Evolutionary conservation across 192 early-diverging fungal genomes (phyloP).

Genomic region (Obelidium mucronatum): DNA sequence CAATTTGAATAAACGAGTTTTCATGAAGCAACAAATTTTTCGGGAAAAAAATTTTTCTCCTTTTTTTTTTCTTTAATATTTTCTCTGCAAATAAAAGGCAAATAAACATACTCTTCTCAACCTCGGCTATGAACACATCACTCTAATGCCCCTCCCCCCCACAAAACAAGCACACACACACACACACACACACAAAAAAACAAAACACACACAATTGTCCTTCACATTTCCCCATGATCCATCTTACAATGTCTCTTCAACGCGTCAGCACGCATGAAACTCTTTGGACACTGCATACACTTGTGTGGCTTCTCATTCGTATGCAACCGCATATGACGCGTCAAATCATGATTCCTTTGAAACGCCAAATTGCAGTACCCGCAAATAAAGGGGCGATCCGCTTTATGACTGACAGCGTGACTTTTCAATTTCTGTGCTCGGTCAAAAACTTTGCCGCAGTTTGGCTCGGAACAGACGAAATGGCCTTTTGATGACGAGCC

Average conservation of each 20-base stretch:
- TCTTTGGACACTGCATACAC: slow-evolving; percentile 30
- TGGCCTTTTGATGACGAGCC: no score
- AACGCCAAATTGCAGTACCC: slow-evolving; percentile 33
- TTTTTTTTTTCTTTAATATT: no score
- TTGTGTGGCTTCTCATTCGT: slow-evolving; percentile 45
- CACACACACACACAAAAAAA: not conserved
- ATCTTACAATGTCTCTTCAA: slow-evolving; percentile 31
- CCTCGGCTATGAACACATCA: no score
- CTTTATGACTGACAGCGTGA: slow-evolving; percentile 32
- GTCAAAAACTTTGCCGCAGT: slow-evolving; percentile 33
- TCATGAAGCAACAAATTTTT: no score
- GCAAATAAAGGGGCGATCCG: slow-evolving; percentile 33
- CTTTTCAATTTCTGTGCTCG: slow-evolving; percentile 32
- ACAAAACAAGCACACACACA: no score
- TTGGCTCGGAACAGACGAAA: slow-evolving; percentile 14
- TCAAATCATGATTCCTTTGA: slow-evolving; percentile 41
- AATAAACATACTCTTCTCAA: no score
- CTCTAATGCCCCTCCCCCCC: no score
- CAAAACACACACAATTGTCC: not conserved
- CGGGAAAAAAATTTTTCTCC: no score
- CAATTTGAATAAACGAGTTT: no score
- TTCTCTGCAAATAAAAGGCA: no score
- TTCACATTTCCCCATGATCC: slow-evolving; percentile 31
- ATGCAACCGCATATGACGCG: slow-evolving; percentile 37
- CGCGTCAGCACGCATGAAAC: slow-evolving; percentile 34